These are phyloP conservation scores for Colletotrichum spaethianum DNA, from an alignment of 2,329 filamentous ascomycete species.

Conservation along the genomic window DNA sequence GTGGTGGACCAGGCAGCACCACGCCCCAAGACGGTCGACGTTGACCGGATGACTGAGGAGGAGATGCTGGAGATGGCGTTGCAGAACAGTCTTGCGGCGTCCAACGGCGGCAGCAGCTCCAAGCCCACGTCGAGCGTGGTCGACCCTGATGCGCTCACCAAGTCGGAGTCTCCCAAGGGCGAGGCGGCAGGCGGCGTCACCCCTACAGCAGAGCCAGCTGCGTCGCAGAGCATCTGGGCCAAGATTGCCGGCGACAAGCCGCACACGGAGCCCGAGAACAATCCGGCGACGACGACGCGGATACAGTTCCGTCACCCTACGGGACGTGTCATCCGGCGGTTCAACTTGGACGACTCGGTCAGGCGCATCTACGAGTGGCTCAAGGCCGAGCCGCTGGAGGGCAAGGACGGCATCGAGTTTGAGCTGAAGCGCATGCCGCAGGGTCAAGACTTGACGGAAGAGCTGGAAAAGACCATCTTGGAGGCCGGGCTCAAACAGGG, in stretches of 20 bases:
- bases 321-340: slow-evolving; percentile 90
- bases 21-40: slow-evolving; percentile 77
- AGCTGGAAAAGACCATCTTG: slow-evolving; percentile 80
- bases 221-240: slow-evolving; percentile 67
- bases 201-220: slow-evolving; percentile 43
- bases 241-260: slow-evolving; percentile 80
- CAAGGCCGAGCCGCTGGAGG: slow-evolving; percentile 87
- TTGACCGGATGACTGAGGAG: slow-evolving; percentile 94
- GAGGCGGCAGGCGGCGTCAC: slow-evolving; percentile 28
- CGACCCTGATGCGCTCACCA: slow-evolving; percentile 92
- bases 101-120: slow-evolving; percentile 50
- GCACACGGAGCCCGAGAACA: slow-evolving; percentile 83
- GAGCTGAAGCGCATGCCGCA: slow-evolving; percentile 86
- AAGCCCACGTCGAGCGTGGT: slow-evolving; percentile 68
- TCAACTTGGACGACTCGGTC: slow-evolving; percentile 82
- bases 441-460: slow-evolving; percentile 86
- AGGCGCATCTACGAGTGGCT: slow-evolving; percentile 95
- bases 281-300: slow-evolving; percentile 81
- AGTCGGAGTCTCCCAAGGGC: slow-evolving; percentile 67
- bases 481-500: slow-evolving; percentile 91
- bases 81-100: slow-evolving; percentile 83
- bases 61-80: slow-evolving; percentile 97
- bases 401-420: slow-evolving; percentile 83
- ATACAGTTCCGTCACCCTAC: slow-evolving; percentile 93
- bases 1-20: slow-evolving; percentile 85